phyloP scores from a whole-genome alignment of 306 rosid genomes.

The apple (Malus domestica) region ASM211411v1 NC_041793.1:32333001-32333500 shows the following conservation, averaged over 20 bases:
- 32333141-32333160: conserved; percentile 73
- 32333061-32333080: background rate
- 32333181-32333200: conserved; percentile 82
- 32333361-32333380: conserved; percentile 29
- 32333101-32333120: background rate
- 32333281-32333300: conserved; percentile 65
- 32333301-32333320: conserved; percentile 53
- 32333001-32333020: background rate
- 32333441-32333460: background rate
- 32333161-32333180: conserved; percentile 87
- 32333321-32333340: conserved; percentile 82
- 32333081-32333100: background rate
- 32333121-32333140: conserved; percentile 45
- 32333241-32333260: conserved; percentile 93
- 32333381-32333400: background rate
- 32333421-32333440: background rate
- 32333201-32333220: conserved; percentile 87
- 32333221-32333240: conserved; percentile 81
- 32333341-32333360: conserved; percentile 83
- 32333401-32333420: background rate
- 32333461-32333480: conserved; percentile 57
- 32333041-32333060: background rate
- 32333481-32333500: conserved; percentile 74
- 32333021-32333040: background rate
- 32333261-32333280: conserved; percentile 97